Evolutionary conservation across 148 eudicot genomes (phyloP).

Genomic region (Hydrangea macrophylla): DNA sequence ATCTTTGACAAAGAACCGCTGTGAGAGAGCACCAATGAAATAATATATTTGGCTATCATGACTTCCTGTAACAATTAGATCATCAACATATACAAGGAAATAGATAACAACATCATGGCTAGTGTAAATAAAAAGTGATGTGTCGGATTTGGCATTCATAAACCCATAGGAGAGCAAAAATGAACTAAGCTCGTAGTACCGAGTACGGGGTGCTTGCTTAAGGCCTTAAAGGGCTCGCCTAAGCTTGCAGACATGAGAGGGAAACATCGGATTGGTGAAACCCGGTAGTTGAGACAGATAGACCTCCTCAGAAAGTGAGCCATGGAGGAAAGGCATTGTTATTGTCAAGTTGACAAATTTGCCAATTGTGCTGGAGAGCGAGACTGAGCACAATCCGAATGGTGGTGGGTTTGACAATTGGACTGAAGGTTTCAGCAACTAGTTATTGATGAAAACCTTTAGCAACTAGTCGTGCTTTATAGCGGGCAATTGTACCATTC

Average conservation of each 20-base stretch:
- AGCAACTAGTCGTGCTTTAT: conserved; percentile 9
- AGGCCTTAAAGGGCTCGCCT: not conserved
- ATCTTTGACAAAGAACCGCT: too few species aligned
- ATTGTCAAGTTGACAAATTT: not conserved
- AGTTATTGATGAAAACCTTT: not conserved
- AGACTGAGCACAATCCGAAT: not conserved
- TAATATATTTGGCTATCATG: too few species aligned
- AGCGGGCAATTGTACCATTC: not conserved
- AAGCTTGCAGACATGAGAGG: not conserved
- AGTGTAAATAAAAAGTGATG: not conserved
- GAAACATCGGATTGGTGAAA: not conserved
- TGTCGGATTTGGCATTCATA: not conserved
- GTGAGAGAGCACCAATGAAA: too few species aligned
- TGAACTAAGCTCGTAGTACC: too few species aligned
- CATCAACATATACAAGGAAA: not conserved
- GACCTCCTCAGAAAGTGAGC: too few species aligned
- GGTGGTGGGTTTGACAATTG: not conserved
- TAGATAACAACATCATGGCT: not conserved
- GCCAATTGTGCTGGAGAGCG: not conserved
- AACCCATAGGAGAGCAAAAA: not conserved
- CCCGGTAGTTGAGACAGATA: not conserved
- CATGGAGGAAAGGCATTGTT: too few species aligned
- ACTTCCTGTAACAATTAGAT: not conserved
- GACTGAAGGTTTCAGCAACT: conserved; percentile 7
- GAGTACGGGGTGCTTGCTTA: not conserved